A percentile compares a stretch with the other conserved stretches of the same genome.
Evolutionary conservation across 1,139 yeast species (phyloP).

Genomic region (Kodamaea ohmeri): DNA sequence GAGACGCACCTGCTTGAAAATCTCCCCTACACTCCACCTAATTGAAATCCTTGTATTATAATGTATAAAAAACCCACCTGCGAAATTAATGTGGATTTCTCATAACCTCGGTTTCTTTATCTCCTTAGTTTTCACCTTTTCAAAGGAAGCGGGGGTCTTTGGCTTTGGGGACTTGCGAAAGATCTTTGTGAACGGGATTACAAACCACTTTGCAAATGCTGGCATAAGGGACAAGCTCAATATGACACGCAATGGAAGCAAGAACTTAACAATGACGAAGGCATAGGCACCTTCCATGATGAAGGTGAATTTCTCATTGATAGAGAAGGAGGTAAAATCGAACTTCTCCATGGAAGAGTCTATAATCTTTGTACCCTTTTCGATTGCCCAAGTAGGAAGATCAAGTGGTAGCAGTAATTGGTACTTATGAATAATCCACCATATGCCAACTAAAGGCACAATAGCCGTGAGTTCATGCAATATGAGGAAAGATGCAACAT

Average conservation of each 20-base stretch:
- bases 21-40: too few species aligned
- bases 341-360: slow-evolving; percentile 41
- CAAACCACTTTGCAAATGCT: slow-evolving; percentile 57
- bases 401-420: slow-evolving; percentile 46
- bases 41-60: too few species aligned
- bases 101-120: slow-evolving; percentile 35
- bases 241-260: slow-evolving; percentile 59
- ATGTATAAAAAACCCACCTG: neutral
- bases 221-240: slow-evolving; percentile 64
- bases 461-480: slow-evolving; percentile 88
- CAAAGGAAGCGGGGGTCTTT: slow-evolving; percentile 5
- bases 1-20: too few species aligned
- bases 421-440: slow-evolving; percentile 68
- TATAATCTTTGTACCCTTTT: slow-evolving; percentile 59
- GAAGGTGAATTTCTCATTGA: slow-evolving; percentile 54
- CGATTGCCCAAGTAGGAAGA: slow-evolving; percentile 64
- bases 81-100: slow-evolving; percentile 1
- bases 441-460: slow-evolving; percentile 69
- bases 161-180: slow-evolving; percentile 20
- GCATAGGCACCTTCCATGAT: slow-evolving; percentile 87
- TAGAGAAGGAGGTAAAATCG: slow-evolving; percentile 34
- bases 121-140: slow-evolving; percentile 16
- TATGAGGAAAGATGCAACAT: slow-evolving; percentile 68
- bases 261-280: slow-evolving; percentile 69
- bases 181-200: slow-evolving; percentile 50